Evolutionary conservation across 2,329 filamentous ascomycete genomes (phyloP), one percentile per base, ranked within the genome.

Genomic region (Penicillium nordicum): DNA sequence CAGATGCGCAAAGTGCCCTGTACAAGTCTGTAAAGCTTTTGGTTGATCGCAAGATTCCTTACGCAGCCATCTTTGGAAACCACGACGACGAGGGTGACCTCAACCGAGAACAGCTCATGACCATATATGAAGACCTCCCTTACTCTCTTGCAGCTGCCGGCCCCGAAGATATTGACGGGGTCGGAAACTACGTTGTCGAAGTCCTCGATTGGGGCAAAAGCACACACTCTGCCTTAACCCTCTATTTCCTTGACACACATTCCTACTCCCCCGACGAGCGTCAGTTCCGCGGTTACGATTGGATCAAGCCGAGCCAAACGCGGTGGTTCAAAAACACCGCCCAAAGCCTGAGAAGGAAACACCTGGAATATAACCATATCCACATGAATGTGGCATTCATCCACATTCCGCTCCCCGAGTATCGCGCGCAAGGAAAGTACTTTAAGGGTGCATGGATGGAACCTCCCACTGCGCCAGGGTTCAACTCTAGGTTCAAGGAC

Each of bases 331-430:
- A 85, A 63, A 82, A 84, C 61, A 96, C 90, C 1, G 87, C 90
- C 0, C 80, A 87, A 55, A 77, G 84, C 12, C 77, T 97, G 45
- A 90, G 90, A 75, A 85, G 87, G 67, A 84, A 85, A 58, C 92
- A 96, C 71, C 83, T 84, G 59, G 86, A 91, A 66, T 99, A 97
- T 74, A 90, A 89, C 0, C 90, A 94, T 69, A 88, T 92, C 50
- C 94, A 97, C 72, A 90, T 99, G 83, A 89, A 99, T 70, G 84
- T 97, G 73, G 91, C 94, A 0, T 99, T 99, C 71, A 95, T 99
- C 60, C 94, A 99, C 72, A 99, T 99, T 54, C 94, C 94, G 0
- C 79, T 99, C 3, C 92, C 94, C 0, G 94, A 99, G 72, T 97
- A 97, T 69, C 80, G 83, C 38, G 82, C 87, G 48, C 70, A 76